These are phyloP conservation scores for Citrus sp. DNA, from an alignment of 345 rosid species.

Conservation along the genomic window DNA sequence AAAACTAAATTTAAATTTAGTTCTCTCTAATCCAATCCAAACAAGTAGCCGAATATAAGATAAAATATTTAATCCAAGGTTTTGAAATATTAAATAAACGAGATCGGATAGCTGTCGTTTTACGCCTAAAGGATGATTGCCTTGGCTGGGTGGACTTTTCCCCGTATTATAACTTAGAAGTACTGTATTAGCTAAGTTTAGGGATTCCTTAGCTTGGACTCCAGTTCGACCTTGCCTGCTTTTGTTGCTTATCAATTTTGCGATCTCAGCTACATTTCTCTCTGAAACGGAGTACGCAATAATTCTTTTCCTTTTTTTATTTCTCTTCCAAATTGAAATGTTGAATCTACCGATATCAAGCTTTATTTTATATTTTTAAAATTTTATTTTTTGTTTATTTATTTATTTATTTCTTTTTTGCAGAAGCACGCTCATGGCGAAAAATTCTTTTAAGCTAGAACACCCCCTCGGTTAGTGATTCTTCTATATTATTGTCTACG, in stretches of 20 bases:
- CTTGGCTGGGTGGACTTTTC: neutral
- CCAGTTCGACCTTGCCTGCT: neutral
- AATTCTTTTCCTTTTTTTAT: neutral
- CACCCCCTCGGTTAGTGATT: conserved; percentile 57
- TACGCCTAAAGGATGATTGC: neutral
- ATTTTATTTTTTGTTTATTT: too few species aligned
- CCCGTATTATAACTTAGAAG: neutral
- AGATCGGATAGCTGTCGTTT: neutral
- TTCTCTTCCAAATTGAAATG: too few species aligned
- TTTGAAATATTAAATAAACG: neutral
- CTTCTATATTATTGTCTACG: neutral
- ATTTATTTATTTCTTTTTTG: too few species aligned
- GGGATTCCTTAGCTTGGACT: neutral
- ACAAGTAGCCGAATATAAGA: too few species aligned
- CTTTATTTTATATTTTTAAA: too few species aligned
- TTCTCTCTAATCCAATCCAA: rapidly evolving
- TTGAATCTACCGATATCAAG: too few species aligned
- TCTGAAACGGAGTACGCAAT: neutral
- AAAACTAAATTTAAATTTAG: too few species aligned
- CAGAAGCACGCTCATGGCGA: too few species aligned
- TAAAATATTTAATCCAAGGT: too few species aligned
- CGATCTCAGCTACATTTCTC: neutral
- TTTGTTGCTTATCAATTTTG: neutral
- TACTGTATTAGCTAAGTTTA: neutral
- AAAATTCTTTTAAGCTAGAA: too few species aligned